Evolutionary conservation across 2,329 filamentous ascomycete species (phyloP).

Genomic region (Lecanicillium sp.): DNA sequence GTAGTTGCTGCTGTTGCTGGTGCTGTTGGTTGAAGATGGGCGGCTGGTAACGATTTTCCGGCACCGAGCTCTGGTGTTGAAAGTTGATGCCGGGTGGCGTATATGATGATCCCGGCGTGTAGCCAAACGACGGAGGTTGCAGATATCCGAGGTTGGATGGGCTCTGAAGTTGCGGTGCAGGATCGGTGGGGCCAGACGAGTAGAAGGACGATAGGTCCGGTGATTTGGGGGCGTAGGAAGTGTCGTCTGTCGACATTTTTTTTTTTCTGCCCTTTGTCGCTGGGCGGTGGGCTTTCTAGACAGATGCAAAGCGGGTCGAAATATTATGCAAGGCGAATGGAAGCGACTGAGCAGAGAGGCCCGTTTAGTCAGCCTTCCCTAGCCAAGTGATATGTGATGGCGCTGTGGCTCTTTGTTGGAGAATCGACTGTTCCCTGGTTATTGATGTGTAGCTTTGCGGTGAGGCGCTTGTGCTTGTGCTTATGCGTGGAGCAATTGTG

Average conservation of each 20-base stretch:
- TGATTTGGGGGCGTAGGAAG: constrained; percentile 47
- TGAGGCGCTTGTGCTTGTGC: too few species aligned
- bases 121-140: constrained; percentile 13
- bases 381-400: too few species aligned
- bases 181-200: constrained; percentile 28
- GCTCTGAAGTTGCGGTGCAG: constrained; percentile 22
- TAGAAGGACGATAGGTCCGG: constrained; percentile 52
- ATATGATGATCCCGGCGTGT: constrained; percentile 4
- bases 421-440: too few species aligned
- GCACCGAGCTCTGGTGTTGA: background rate
- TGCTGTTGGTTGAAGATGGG: constrained; percentile 8
- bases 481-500: too few species aligned
- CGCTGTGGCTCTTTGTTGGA: too few species aligned
- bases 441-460: too few species aligned
- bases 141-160: constrained; percentile 18
- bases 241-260: constrained; percentile 40
- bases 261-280: background rate
- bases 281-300: too few species aligned
- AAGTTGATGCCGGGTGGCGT: constrained; percentile 3
- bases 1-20: constrained; percentile 2
- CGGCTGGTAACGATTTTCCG: constrained; percentile 8
- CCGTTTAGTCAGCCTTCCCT: too few species aligned
- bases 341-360: too few species aligned
- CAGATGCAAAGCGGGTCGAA: too few species aligned
- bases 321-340: too few species aligned